These are phyloP conservation scores for Suhomyces kilbournensis DNA, from an alignment of 805 yeast genomes.

Conservation along the genomic window DNA sequence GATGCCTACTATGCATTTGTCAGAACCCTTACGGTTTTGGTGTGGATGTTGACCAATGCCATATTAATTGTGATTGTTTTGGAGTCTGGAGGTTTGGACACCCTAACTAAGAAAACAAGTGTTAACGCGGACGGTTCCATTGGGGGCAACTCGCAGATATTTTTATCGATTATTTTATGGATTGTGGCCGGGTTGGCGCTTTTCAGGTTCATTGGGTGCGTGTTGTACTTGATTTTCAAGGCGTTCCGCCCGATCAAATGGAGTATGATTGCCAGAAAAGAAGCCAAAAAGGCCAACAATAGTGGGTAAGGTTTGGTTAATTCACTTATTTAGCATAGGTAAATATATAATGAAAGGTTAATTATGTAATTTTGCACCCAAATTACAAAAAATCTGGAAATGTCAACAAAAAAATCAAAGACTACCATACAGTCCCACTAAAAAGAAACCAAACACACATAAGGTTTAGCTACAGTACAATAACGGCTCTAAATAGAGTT, in stretches of 20 bases:
- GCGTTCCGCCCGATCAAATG: slow-evolving; percentile 39
- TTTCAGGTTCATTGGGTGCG: slow-evolving; percentile 76
- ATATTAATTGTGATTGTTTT: slow-evolving; percentile 78
- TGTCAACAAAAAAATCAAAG: background rate
- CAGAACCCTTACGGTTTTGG: slow-evolving; percentile 81
- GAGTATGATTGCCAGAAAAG: slow-evolving; percentile 20
- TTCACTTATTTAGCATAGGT: background rate
- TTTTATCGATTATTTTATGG: slow-evolving; percentile 86
- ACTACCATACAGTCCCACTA: too few species aligned
- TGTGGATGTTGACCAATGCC: slow-evolving; percentile 88
- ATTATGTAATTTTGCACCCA: background rate
- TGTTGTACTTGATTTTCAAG: slow-evolving; percentile 49
- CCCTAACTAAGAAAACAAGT: slow-evolving; percentile 29
- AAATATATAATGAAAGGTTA: background rate
- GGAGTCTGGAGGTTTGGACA: slow-evolving; percentile 74
- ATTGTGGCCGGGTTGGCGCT: slow-evolving; percentile 87
- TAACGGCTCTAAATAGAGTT: too few species aligned
- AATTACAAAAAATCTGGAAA: background rate
- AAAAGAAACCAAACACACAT: too few species aligned
- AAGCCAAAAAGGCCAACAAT: slow-evolving; percentile 9
- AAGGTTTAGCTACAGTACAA: too few species aligned
- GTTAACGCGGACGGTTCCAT: slow-evolving; percentile 28
- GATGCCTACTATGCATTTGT: slow-evolving; percentile 87
- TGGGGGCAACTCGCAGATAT: slow-evolving; percentile 53
- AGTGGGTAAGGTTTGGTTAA: slow-evolving; percentile 1